These are phyloP conservation scores for Solanum lignicaule DNA, from an alignment of 257 asterid genomes.

Conservation along the genomic window DNA sequence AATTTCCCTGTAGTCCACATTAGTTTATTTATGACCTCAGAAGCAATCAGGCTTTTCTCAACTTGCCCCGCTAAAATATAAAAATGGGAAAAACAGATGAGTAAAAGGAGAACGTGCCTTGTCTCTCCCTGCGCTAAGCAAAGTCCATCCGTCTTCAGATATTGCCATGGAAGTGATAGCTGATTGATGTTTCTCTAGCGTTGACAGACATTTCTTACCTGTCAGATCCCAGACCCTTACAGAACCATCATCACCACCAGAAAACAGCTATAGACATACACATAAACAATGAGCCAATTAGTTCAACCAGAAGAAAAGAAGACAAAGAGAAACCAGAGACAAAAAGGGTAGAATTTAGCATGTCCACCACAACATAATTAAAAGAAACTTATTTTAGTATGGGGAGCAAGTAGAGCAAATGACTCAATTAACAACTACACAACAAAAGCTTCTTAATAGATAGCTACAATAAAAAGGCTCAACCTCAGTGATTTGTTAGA, in stretches of 20 bases:
- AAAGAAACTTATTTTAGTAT: not conserved
- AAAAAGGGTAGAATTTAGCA: not conserved
- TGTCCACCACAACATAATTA: not conserved
- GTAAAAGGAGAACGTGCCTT: constrained; percentile 38
- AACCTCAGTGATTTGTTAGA: not conserved
- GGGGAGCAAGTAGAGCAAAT: not conserved
- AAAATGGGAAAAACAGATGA: not conserved
- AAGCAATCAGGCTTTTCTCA: not conserved
- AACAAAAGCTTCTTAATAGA: not conserved
- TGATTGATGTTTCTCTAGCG: constrained; percentile 80
- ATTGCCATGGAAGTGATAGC: constrained; percentile 79
- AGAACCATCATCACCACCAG: constrained; percentile 77
- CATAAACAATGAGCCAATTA: not conserved
- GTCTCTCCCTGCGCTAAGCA: constrained; percentile 90
- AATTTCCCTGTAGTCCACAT: not conserved
- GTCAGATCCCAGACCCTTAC: constrained; percentile 77
- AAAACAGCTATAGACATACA: constrained; percentile 50
- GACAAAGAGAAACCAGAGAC: not conserved
- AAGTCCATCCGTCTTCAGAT: constrained; percentile 86
- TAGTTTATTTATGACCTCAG: not conserved
- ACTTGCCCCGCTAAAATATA: not conserved
- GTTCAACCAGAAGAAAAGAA: not conserved
- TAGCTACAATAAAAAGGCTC: not conserved
- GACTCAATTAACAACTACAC: not conserved
- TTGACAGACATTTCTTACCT: constrained; percentile 59